These are phyloP conservation scores for Aureococcus anophagefferens DNA, from an alignment of 108 stramenopile genomes.

Conservation along the genomic window DNA sequence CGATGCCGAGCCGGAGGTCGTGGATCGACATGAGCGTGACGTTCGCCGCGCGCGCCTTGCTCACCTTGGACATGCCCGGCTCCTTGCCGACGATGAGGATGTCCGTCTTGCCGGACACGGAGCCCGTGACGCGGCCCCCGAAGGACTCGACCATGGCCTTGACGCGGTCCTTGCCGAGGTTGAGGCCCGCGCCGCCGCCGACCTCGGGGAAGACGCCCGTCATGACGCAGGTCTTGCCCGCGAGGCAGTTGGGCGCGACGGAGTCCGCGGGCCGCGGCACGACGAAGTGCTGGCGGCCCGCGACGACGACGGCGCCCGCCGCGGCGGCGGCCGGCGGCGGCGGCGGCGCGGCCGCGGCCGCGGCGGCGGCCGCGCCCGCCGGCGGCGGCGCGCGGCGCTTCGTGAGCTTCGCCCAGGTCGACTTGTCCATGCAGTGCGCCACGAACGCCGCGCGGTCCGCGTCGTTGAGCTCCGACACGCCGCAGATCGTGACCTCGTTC, in stretches of 20 bases:
- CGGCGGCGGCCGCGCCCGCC: neutral
- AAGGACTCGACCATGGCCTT: slow-evolving; percentile 42
- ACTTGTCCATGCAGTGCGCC: slow-evolving; percentile 23
- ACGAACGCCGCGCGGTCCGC: slow-evolving; percentile 24
- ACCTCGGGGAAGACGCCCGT: slow-evolving; percentile 54
- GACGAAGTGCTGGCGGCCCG: no score
- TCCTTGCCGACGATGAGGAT: slow-evolving; percentile 46
- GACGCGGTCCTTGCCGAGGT: slow-evolving; percentile 38
- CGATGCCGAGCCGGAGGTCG: neutral
- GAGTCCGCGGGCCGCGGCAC: no score
- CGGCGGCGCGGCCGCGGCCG: slow-evolving; percentile 1
- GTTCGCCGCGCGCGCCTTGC: slow-evolving; percentile 27
- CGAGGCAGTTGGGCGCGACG: no score
- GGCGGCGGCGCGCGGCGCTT: no score
- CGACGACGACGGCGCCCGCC: no score
- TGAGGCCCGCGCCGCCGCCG: slow-evolving; percentile 49
- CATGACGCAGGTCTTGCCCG: slow-evolving; percentile 40
- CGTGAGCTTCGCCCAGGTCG: slow-evolving; percentile 31
- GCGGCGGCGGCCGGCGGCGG: neutral
- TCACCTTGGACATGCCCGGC: slow-evolving; percentile 46
- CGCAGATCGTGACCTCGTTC: slow-evolving; percentile 37
- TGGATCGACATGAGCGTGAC: slow-evolving; percentile 18
- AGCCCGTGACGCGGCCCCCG: slow-evolving; percentile 36
- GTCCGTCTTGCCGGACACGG: slow-evolving; percentile 46
- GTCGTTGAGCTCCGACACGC: slow-evolving; percentile 28